Evolutionary conservation across 139 green algal genomes (phyloP).

Genomic region (Pedinophyceae sp.): DNA sequence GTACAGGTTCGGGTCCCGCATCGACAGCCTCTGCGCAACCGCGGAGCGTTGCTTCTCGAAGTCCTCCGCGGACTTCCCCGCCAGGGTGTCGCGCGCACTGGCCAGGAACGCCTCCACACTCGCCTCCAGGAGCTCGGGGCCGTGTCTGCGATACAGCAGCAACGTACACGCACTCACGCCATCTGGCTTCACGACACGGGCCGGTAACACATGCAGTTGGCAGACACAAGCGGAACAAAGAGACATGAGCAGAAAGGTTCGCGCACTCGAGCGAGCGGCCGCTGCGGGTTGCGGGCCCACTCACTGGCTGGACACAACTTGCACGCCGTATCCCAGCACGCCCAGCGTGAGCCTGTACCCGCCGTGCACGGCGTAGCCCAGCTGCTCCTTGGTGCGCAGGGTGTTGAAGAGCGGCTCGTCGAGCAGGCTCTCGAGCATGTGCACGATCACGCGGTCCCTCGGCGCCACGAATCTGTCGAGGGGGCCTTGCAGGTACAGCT

Average conservation of each 20-base stretch:
- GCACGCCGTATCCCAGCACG: constrained; percentile 65
- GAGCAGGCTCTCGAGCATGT: constrained; percentile 22
- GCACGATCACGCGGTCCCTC: neutral
- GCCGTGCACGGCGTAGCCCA: constrained; percentile 76
- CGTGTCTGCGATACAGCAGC: constrained; percentile 13
- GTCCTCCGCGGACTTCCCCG: constrained; percentile 37
- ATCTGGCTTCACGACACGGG: neutral
- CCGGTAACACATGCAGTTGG: neutral
- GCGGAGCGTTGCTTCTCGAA: constrained; percentile 52
- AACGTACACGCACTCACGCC: neutral
- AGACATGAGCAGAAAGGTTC: constrained; percentile 4
- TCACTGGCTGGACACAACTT: constrained; percentile 24
- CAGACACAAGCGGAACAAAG: neutral
- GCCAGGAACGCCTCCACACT: constrained; percentile 69
- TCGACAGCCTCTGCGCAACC: constrained; percentile 52
- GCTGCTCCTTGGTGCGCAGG: constrained; percentile 87
- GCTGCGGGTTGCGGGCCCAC: neutral
- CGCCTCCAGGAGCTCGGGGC: constrained; percentile 31
- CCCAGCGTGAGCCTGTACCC: constrained; percentile 58
- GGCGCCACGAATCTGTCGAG: neutral
- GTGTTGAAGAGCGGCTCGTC: constrained; percentile 64
- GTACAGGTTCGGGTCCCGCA: constrained; percentile 42
- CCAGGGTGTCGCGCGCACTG: constrained; percentile 23
- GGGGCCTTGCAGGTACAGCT: constrained; percentile 69
- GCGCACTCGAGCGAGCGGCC: constrained; percentile 17